phyloP scores from a whole-genome alignment of 345 rosid species.

The Schrenkiella parvula region DNA sequence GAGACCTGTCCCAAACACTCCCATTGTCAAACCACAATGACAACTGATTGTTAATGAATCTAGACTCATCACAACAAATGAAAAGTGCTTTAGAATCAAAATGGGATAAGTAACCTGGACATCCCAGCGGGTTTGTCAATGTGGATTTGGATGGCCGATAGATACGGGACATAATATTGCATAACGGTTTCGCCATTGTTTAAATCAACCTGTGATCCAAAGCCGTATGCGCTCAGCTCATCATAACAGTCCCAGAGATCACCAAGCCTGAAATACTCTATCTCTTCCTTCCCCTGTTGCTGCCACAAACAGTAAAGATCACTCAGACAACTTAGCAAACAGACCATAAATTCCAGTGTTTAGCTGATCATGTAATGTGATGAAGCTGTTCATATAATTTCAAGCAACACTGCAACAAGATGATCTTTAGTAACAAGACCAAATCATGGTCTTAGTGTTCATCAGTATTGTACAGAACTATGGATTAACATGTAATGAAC shows the following conservation, averaged over 20 bases:
- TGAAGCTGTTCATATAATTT: background rate
- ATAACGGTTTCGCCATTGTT: conserved; percentile 35
- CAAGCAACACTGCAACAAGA: background rate
- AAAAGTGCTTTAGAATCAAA: background rate
- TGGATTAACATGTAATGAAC: background rate
- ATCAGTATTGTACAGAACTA: background rate
- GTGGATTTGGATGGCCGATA: conserved; percentile 64
- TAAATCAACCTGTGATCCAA: conserved; percentile 37
- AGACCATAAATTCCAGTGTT: background rate
- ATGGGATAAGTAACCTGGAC: conserved; percentile 44
- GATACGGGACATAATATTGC: conserved; percentile 65
- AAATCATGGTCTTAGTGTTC: background rate
- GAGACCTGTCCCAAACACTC: background rate
- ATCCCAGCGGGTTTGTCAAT: conserved; percentile 37
- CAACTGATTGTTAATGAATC: background rate
- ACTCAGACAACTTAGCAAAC: conserved; percentile 32
- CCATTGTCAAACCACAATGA: background rate
- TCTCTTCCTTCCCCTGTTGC: conserved; percentile 44
- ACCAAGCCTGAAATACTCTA: conserved; percentile 50
- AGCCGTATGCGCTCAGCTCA: conserved; percentile 75
- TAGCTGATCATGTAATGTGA: background rate
- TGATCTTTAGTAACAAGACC: background rate
- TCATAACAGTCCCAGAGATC: conserved; percentile 69
- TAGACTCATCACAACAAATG: background rate
- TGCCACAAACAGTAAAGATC: conserved; percentile 47